These are phyloP conservation scores for Sclerotinia sclerotiorum DNA, from an alignment of 2,329 filamentous ascomycete genomes.

Conservation along the genomic window DNA sequence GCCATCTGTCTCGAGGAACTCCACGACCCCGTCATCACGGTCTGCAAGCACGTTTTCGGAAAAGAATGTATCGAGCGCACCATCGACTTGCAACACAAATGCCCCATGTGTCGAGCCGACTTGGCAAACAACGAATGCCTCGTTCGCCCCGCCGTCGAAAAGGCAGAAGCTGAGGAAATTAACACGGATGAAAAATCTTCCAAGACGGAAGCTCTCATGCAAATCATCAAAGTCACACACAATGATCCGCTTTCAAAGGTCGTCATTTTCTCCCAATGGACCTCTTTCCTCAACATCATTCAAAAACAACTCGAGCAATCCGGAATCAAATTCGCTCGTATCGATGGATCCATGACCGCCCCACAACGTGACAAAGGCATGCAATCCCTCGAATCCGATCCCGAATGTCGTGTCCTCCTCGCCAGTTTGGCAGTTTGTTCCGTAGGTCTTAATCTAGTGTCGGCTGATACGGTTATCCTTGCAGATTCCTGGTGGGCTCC, in stretches of 20 bases:
- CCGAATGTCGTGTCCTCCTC: slow-evolving; percentile 71
- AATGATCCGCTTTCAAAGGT: slow-evolving; percentile 65
- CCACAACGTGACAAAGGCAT: slow-evolving; percentile 71
- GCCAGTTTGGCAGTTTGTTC: slow-evolving; percentile 80
- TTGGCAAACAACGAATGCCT: slow-evolving; percentile 61
- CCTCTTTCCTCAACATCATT: slow-evolving; percentile 69
- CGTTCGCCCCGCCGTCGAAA: slow-evolving; percentile 64
- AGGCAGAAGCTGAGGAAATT: slow-evolving; percentile 50
- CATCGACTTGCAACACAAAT: slow-evolving; percentile 74
- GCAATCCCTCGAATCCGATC: slow-evolving; percentile 63
- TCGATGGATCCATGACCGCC: slow-evolving; percentile 79
- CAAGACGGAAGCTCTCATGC: slow-evolving; percentile 77
- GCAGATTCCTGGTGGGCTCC: slow-evolving; percentile 91
- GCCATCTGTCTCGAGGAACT: slow-evolving; percentile 76
- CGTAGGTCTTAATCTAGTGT: slow-evolving; percentile 82
- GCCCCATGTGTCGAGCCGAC: slow-evolving; percentile 77
- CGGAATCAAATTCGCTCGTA: slow-evolving; percentile 64
- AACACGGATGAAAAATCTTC: slow-evolving; percentile 69
- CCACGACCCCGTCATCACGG: slow-evolving; percentile 74
- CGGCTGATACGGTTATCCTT: slow-evolving; percentile 82
- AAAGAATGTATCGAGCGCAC: slow-evolving; percentile 70
- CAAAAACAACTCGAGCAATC: slow-evolving; percentile 63
- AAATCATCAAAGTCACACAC: slow-evolving; percentile 70
- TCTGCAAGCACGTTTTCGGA: slow-evolving; percentile 81
- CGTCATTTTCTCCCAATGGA: slow-evolving; percentile 77